Evolutionary conservation across 192 early-diverging fungal genomes (phyloP).

Genomic region (Physocladia obscura): DNA sequence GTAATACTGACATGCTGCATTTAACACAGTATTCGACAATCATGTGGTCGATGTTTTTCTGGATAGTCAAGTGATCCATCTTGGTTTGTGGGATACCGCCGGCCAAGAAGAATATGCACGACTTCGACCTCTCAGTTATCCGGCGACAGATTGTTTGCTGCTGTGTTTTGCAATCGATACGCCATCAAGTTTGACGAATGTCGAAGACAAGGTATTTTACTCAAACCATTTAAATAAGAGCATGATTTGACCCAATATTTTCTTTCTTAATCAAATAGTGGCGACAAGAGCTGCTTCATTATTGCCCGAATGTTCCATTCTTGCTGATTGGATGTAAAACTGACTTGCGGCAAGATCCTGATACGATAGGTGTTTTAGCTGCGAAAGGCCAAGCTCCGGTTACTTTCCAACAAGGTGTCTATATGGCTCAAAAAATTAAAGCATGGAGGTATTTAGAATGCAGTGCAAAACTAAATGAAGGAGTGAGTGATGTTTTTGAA

Average conservation of each 20-base stretch:
- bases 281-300: conserved; percentile 36
- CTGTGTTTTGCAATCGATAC: conserved; percentile 75
- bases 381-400: conserved; percentile 7
- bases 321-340: conserved; percentile 40
- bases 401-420: conserved; percentile 19
- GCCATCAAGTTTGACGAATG: conserved; percentile 18
- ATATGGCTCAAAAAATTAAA: conserved; percentile 26
- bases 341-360: conserved; percentile 34
- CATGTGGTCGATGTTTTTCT: conserved; percentile 39
- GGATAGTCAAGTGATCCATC: conserved; percentile 42
- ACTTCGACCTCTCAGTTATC: conserved; percentile 87
- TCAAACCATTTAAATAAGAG: too few relatives aligned
- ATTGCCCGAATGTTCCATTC: conserved; percentile 35
- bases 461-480: conserved; percentile 61
- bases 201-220: conserved; percentile 17
- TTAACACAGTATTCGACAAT: conserved; percentile 77
- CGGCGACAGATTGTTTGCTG: conserved; percentile 70
- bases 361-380: background rate
- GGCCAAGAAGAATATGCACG: conserved; percentile 97
- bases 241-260: too few relatives aligned
- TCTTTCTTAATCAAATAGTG: conserved; percentile 17
- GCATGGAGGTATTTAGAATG: conserved; percentile 39
- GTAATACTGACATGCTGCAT: conserved; percentile 33
- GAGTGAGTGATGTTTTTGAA: conserved; percentile 87
- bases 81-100: conserved; percentile 94